phyloP scores from a whole-genome alignment of 805 yeast species.

The Blastobotrys robertii region DNA sequence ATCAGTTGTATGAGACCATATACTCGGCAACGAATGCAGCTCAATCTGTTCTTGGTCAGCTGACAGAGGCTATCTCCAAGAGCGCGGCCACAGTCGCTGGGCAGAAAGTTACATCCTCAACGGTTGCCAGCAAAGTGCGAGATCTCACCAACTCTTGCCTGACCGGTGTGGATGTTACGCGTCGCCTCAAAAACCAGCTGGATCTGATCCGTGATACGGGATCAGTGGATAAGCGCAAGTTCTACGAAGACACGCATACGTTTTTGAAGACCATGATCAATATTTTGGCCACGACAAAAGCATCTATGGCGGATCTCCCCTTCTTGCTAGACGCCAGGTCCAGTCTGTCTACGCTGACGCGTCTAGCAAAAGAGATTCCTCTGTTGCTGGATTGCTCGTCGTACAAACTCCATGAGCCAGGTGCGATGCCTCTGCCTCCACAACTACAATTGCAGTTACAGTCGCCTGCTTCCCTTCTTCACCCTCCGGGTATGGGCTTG shows the following conservation, averaged over 20 bases:
- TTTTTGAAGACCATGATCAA: conserved; percentile 77
- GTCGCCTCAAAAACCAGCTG: conserved; percentile 48
- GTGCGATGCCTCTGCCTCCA: not conserved
- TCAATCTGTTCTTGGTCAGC: conserved; percentile 64
- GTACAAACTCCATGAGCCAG: conserved; percentile 25
- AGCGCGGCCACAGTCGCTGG: conserved; percentile 31
- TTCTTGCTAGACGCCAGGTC: conserved; percentile 70
- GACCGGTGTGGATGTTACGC: conserved; percentile 73
- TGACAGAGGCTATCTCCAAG: conserved; percentile 36
- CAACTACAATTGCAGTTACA: conserved; percentile 4
- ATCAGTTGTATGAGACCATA: conserved; percentile 54
- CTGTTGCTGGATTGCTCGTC: conserved; percentile 66
- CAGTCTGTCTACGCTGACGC: conserved; percentile 69
- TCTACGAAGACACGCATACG: conserved; percentile 79
- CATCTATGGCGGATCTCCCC: conserved; percentile 73
- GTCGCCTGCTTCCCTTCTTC: conserved; percentile 4
- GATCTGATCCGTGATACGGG: conserved; percentile 37
- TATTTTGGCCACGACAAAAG: conserved; percentile 74
- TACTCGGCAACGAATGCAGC: conserved; percentile 58
- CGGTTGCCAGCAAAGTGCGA: conserved; percentile 53
- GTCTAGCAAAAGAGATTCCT: conserved; percentile 86
- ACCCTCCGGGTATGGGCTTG: not conserved
- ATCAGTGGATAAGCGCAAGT: conserved; percentile 44
- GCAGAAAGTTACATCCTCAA: conserved; percentile 30
- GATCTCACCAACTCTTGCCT: conserved; percentile 73